phyloP scores from a whole-genome alignment of 306 rosid genomes.

The Leucaena leucocephala region DNA sequence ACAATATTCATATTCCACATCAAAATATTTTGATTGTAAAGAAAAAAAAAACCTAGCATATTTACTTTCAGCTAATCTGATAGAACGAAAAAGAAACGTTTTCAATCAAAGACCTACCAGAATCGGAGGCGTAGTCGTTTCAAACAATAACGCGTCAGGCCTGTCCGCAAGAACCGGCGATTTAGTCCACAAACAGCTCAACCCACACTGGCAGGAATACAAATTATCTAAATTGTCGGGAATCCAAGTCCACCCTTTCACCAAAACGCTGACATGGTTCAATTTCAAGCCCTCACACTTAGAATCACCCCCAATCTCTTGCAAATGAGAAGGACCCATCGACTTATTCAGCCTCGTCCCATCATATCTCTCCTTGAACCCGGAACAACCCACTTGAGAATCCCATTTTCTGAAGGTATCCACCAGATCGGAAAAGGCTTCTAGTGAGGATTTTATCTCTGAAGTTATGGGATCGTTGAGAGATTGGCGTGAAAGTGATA shows the following conservation, averaged over 20 bases:
- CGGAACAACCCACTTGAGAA: conserved; percentile 57
- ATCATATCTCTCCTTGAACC: conserved; percentile 46
- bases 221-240: conserved; percentile 75
- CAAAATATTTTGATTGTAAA: neutral
- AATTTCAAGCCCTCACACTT: conserved; percentile 47
- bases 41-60: neutral
- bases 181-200: conserved; percentile 78
- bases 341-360: conserved; percentile 2
- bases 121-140: conserved; percentile 64
- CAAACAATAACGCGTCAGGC: conserved; percentile 69
- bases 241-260: conserved; percentile 83
- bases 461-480: conserved; percentile 35
- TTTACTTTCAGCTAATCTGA: neutral
- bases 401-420: conserved; percentile 64
- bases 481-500: conserved; percentile 36
- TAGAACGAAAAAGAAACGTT: neutral
- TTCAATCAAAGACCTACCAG: conserved; percentile 45
- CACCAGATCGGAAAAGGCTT: conserved; percentile 51
- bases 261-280: conserved; percentile 62
- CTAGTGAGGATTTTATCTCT: conserved; percentile 28
- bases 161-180: conserved; percentile 71
- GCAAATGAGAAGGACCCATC: conserved; percentile 48
- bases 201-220: conserved; percentile 63
- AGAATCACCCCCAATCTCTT: conserved; percentile 40
- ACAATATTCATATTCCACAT: neutral